Evolutionary conservation across 1,139 yeast genomes (phyloP).

Genomic region (Zygotorulaspora mrakii): DNA sequence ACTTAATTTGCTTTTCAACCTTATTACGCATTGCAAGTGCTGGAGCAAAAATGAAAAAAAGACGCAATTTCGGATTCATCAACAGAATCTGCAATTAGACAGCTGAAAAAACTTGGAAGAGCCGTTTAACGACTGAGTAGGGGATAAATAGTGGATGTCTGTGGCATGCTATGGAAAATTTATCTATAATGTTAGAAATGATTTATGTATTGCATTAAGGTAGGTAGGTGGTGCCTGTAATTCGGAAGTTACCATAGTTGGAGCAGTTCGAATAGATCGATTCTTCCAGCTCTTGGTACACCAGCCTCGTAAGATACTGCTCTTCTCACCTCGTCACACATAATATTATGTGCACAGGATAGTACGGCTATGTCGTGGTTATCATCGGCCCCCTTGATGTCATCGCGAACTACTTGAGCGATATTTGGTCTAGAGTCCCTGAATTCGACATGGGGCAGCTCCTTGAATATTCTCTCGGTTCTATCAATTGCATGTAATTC

Average conservation of each 20-base stretch:
- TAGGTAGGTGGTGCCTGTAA: neutral
- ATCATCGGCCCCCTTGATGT: constrained; percentile 40
- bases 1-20: too few species aligned
- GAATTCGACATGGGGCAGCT: constrained; percentile 42
- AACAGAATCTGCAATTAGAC: too few species aligned
- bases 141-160: too few species aligned
- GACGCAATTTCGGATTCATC: too few species aligned
- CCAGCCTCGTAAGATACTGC: constrained; percentile 30
- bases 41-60: too few species aligned
- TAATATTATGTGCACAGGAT: constrained; percentile 47
- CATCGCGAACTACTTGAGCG: constrained; percentile 38
- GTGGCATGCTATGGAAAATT: too few species aligned
- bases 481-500: constrained; percentile 7
- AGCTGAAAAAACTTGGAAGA: too few species aligned
- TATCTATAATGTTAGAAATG: too few species aligned
- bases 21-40: too few species aligned
- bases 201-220: too few species aligned
- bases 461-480: constrained; percentile 12
- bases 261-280: constrained; percentile 22
- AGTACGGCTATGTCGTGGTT: constrained; percentile 40
- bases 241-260: constrained; percentile 18
- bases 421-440: constrained; percentile 48
- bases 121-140: too few species aligned
- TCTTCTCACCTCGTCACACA: constrained; percentile 50
- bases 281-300: constrained; percentile 17